Evolutionary conservation across 202 grass and related monocot genomes (phyloP), one percentile per base, ranked within the genome.

Genomic region (Carex sylvatica): DNA sequence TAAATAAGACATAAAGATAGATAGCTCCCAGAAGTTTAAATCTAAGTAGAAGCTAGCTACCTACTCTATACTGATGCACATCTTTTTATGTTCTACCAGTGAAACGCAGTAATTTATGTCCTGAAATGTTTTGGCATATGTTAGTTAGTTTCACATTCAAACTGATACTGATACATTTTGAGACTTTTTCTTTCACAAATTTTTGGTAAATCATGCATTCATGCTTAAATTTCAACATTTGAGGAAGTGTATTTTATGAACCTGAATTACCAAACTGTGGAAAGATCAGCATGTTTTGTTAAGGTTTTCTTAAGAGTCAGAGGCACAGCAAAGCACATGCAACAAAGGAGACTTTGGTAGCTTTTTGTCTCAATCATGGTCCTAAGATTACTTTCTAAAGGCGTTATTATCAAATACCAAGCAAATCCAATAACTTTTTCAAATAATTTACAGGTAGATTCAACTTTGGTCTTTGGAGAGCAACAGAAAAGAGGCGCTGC

Each of bases 401-500:
- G 46, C 4, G 70, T 26, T 14, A n/a, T 23, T 53, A 31, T 18
- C 23, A 80, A 79, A 61, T 80, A 26, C 20, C 78, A 70, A 67
- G 6, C 80, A 61, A 82, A 67, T 67, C 42, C 56, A 35, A 12
- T 12, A 52, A 81, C 42, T 65, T 47, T 64, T 42, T 18, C 3
- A 81, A 81, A 81, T 63, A n/a, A 67, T 81, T 68, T 47, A 26
- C 40, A 60, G 33, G 33, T 68, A 47, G 63, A 70, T 82, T 65
- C 35, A 80, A 65, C 78, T 64, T 65, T 80, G 40, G 9, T 49
- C 78, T 64, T 65, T 80, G 40, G 9, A 65, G 16, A 79, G 15
- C 26, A 65, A 82, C 70, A 38, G 47, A 82, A 82, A 82, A 38
- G 47, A 82, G 80, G 80, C 80, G 33, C 80, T 38, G 36, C 80